Percentiles rank a stretch among this genome's conserved stretches.
These are phyloP conservation scores for Saccharomyces eubayanus DNA, from an alignment of 805 yeast genomes.

Conservation along the genomic window DNA sequence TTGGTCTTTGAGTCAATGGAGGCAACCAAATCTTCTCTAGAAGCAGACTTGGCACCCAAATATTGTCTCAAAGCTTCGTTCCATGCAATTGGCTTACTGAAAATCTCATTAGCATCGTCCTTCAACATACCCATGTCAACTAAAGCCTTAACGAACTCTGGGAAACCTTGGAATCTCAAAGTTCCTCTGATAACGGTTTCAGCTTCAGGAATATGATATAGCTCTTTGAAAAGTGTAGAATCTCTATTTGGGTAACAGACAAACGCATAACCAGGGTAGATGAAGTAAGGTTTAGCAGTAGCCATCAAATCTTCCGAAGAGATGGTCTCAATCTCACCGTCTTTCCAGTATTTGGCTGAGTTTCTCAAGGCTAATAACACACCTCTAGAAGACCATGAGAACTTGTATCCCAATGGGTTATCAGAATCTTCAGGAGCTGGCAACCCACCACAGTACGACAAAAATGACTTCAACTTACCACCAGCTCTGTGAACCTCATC, in stretches of 20 bases:
- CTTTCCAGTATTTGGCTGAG: constrained; percentile 79
- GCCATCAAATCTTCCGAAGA: constrained; percentile 90
- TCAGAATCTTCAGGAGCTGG: constrained; percentile 98
- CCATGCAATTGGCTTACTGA: constrained; percentile 65
- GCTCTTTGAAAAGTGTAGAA: constrained; percentile 85
- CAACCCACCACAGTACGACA: constrained; percentile 97
- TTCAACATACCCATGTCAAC: constrained; percentile 89
- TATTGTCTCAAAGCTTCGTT: constrained; percentile 73
- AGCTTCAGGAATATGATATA: constrained; percentile 93
- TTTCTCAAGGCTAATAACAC: constrained; percentile 92
- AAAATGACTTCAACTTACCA: constrained; percentile 89
- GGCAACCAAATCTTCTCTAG: constrained; percentile 65
- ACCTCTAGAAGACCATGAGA: constrained; percentile 99
- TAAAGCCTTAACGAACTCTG: constrained; percentile 89
- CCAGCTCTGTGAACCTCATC: constrained; percentile 88
- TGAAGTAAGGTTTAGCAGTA: constrained; percentile 87
- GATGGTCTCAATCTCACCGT: constrained; percentile 74
- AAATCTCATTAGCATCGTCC: constrained; percentile 59
- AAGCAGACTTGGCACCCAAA: constrained; percentile 62
- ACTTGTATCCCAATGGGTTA: constrained; percentile 97
- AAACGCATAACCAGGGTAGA: constrained; percentile 91
- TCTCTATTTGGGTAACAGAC: constrained; percentile 98
- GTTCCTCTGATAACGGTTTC: constrained; percentile 96
- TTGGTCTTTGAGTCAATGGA: constrained; percentile 70
- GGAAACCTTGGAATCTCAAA: constrained; percentile 96